Evolutionary conservation across 495 filamentous ascomycete species (phyloP).

Genomic region (Hypomontagnella monticulosa): DNA sequence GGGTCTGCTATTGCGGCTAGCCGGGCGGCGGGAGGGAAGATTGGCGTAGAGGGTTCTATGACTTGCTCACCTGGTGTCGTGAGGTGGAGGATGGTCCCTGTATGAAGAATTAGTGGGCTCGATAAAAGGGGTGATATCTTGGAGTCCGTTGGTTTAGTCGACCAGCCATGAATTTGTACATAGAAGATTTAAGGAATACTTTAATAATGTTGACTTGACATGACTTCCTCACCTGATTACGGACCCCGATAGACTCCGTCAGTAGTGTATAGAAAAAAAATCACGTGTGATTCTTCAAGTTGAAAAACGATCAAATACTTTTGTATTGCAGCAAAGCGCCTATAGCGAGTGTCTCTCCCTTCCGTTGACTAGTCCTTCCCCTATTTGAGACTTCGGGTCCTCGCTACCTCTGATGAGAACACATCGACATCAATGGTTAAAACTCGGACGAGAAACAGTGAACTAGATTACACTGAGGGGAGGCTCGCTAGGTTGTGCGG

Average conservation of each 20-base stretch:
- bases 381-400: slow-evolving; percentile 3
- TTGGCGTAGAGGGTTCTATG: slow-evolving; percentile 30
- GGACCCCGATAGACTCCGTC: background rate
- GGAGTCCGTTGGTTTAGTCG: background rate
- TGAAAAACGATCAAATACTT: slow-evolving; percentile 36
- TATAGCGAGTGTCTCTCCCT: slow-evolving; percentile 43
- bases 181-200: background rate
- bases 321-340: slow-evolving; percentile 44
- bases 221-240: background rate
- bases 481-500: slow-evolving; percentile 24
- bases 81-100: slow-evolving; percentile 25
- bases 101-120: slow-evolving; percentile 3
- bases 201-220: background rate
- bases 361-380: slow-evolving; percentile 10
- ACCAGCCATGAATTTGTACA: background rate
- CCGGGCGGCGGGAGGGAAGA: slow-evolving; percentile 7
- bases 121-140: background rate
- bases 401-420: slow-evolving; percentile 7
- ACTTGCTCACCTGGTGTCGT: slow-evolving; percentile 34
- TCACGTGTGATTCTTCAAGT: slow-evolving; percentile 1
- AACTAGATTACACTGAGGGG: slow-evolving; percentile 19
- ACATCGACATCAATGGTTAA: slow-evolving; percentile 20
- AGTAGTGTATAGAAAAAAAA: background rate
- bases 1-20: slow-evolving; percentile 14
- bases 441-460: slow-evolving; percentile 19